Evolutionary conservation across 2,329 filamentous ascomycete species (phyloP).

Genomic region (Aspergillus pseudotamarii): DNA sequence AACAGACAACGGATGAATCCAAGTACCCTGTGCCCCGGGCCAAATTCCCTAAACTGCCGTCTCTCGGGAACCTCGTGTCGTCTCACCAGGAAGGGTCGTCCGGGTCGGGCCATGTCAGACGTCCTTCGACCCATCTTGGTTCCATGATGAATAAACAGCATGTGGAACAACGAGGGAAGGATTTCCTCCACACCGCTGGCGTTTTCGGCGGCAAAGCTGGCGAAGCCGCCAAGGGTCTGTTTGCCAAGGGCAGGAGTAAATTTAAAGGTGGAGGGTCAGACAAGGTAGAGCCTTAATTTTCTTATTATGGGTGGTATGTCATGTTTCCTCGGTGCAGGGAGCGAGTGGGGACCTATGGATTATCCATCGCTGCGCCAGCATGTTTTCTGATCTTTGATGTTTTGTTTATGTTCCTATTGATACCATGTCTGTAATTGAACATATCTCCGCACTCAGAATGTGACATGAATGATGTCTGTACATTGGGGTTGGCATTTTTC

Average conservation of each 20-base stretch:
- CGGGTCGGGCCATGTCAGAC: conserved; percentile 36
- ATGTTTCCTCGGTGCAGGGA: conserved; percentile 7
- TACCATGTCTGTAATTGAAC: conserved; percentile 30
- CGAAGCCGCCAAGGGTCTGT: conserved; percentile 85
- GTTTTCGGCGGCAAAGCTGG: conserved; percentile 68
- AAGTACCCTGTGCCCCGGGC: conserved; percentile 35
- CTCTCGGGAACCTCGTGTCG: conserved; percentile 33
- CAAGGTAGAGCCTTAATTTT: conserved; percentile 81
- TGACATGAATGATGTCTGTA: conserved; percentile 31
- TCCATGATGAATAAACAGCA: conserved; percentile 58
- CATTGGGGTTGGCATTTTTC: not conserved
- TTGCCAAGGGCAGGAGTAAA: conserved; percentile 88
- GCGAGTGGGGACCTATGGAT: conserved; percentile 9
- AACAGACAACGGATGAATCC: conserved; percentile 31
- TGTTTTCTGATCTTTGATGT: not conserved
- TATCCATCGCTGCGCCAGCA: conserved; percentile 18
- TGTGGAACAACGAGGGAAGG: conserved; percentile 83
- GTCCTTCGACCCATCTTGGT: conserved; percentile 41
- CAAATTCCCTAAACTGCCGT: conserved; percentile 47
- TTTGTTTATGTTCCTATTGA: conserved; percentile 9
- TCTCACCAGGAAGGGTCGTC: conserved; percentile 36
- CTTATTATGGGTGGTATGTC: conserved; percentile 31
- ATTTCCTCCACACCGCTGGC: conserved; percentile 81
- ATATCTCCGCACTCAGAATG: conserved; percentile 24
- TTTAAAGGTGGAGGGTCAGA: conserved; percentile 65